Evolutionary conservation across 345 rosid species (phyloP).

Genomic region (Eucalyptus tenuipes): DNA sequence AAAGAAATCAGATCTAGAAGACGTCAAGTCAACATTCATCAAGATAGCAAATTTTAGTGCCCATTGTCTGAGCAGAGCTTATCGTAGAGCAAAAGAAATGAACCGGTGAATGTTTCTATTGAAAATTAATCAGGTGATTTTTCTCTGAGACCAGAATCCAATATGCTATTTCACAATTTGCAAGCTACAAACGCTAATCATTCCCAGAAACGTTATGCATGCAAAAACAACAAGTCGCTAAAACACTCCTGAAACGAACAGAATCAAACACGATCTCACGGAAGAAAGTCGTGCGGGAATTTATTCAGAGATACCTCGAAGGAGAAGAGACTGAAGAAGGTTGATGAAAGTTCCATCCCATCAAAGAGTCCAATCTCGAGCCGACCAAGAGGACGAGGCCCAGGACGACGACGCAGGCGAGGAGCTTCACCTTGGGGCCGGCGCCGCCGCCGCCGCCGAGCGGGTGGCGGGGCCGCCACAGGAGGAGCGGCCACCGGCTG

Average conservation of each 20-base stretch:
- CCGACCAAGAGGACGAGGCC: background rate
- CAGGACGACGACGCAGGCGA: background rate
- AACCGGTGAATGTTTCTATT: background rate
- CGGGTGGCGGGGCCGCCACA: background rate
- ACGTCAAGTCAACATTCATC: background rate
- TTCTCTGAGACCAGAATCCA: background rate
- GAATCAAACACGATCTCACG: background rate
- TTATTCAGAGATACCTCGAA: background rate
- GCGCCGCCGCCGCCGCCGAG: background rate
- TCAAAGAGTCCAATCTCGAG: background rate
- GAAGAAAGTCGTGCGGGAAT: background rate
- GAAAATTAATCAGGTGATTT: background rate
- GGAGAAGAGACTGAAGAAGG: background rate
- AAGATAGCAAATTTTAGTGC: background rate
- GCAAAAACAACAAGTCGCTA: background rate
- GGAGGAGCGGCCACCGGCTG: background rate
- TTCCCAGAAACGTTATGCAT: background rate
- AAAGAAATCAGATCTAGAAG: background rate
- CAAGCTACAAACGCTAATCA: background rate
- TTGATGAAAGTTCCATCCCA: slow-evolving; percentile 10
- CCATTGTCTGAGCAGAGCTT: background rate
- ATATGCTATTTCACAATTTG: background rate
- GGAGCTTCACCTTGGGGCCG: background rate
- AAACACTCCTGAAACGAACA: background rate
- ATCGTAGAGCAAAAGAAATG: background rate